Evolutionary conservation across 495 filamentous ascomycete species (phyloP), one percentile per base, ranked within the genome.

Genomic region (Pseudomonodictys pantanalensis): DNA sequence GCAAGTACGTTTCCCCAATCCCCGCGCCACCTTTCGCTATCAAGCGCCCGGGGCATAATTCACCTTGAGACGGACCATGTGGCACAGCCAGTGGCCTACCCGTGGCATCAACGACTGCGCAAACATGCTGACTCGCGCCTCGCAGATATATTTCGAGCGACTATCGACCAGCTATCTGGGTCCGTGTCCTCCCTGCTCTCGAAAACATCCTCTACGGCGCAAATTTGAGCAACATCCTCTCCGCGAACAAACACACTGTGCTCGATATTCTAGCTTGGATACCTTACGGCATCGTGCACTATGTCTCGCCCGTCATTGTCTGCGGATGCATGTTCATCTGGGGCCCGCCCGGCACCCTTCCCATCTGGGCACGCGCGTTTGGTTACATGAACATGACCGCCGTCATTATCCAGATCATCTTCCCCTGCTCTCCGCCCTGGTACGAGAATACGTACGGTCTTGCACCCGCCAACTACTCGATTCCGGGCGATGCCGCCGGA

Each of bases 151-250:
- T 97, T 62, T 87, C 90, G 9, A 80, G 82, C 55, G 88, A 90
- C 66, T 91, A 88, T 74, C 82, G 92, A 38, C 90, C 90, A 44
- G 86, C 88, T 41, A 96, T 97, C 64, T 96, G 91, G 88, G 92
- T 96, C 56, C 87, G 90, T 57, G 89, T 97, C 20, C 79, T 97
- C 11, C 92, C 92, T 2, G 88, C 92, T n/a, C 81, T 97, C 60
- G 92, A 97, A 71, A 96, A 97, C 73, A 93, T 97, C 52, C 78
- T 97, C 47, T 97, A 97, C 70, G 92, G 92, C 47, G 90, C 90
- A 28, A 96, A 96, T 75, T 82, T 97, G 46, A 95, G 90, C 76
- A 96, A 95, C 72, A 93, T 96, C 56, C 83, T 97, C 42, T 93
- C 92, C 3, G 87, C 90, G 24, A 90, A 96, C 72, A 88, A 87